phyloP scores from a whole-genome alignment of 441 rosid species.

The Populus hybrid region DNA sequence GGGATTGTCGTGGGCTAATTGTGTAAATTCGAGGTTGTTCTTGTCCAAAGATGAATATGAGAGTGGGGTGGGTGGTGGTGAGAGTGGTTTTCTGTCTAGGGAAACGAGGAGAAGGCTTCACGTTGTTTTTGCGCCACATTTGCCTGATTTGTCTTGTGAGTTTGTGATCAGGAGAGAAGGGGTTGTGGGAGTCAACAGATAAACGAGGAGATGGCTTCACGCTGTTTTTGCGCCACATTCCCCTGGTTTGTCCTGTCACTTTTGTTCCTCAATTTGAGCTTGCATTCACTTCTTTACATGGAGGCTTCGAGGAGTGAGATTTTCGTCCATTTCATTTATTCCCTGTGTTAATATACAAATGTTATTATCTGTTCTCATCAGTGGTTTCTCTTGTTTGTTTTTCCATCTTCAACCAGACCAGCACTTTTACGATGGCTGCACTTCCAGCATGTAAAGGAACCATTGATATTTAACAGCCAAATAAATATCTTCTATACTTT shows the following conservation, averaged over 20 bases:
- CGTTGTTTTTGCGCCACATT: conserved; percentile 73
- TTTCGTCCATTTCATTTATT: neutral
- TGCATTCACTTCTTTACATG: neutral
- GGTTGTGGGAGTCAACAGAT: conserved; percentile 39
- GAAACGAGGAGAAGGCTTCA: conserved; percentile 46
- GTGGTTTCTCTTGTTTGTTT: neutral
- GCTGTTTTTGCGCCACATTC: neutral
- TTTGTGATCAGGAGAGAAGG: conserved; percentile 59
- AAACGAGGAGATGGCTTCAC: neutral
- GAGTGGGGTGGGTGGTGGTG: conserved; percentile 17
- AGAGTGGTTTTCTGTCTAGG: conserved; percentile 12
- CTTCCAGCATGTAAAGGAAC: neutral
- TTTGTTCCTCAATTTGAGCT: neutral
- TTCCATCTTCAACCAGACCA: neutral
- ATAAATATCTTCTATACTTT: neutral
- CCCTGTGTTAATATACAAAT: neutral
- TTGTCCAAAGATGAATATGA: conserved; percentile 50
- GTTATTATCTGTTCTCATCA: no score
- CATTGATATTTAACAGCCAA: neutral
- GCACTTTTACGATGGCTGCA: neutral
- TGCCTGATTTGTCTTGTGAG: conserved; percentile 58
- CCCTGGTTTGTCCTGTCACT: no score
- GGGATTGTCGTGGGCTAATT: conserved; percentile 81
- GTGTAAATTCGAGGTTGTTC: conserved; percentile 80
- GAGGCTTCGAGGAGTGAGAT: neutral